Evolutionary conservation across 345 rosid species (phyloP).

Genomic region (Camelina neglecta): DNA sequence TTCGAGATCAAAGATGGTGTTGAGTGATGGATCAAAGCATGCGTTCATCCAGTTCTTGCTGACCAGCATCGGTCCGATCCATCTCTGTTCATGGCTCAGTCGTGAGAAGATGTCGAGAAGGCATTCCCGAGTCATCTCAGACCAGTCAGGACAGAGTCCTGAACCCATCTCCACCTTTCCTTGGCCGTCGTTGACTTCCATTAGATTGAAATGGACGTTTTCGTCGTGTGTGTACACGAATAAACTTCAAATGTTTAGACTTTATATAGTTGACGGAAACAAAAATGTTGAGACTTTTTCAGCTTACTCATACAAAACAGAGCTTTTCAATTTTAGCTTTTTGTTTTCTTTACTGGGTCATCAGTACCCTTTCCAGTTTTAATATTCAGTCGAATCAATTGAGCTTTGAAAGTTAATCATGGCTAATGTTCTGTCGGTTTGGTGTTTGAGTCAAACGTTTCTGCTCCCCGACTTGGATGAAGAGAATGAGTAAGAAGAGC

Average conservation of each 20-base stretch:
- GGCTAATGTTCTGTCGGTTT: not conserved
- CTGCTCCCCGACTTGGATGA: not conserved
- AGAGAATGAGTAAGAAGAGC: not conserved
- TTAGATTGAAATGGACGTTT: not conserved
- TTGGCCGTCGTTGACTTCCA: constrained; percentile 16
- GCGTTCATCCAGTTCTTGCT: constrained; percentile 72
- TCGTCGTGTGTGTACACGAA: not conserved
- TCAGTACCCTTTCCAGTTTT: not conserved
- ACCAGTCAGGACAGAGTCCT: constrained; percentile 53
- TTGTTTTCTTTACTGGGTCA: not conserved
- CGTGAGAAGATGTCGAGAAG: constrained; percentile 69
- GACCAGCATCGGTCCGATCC: constrained; percentile 70
- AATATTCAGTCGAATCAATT: not conserved
- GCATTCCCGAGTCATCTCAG: constrained; percentile 72
- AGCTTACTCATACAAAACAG: not conserved
- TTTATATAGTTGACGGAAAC: not conserved
- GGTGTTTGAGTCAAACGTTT: not conserved
- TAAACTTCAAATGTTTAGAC: not conserved
- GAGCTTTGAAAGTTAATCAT: not conserved
- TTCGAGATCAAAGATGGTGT: constrained; percentile 64
- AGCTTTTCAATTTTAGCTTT: not conserved
- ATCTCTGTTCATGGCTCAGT: constrained; percentile 60
- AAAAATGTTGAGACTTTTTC: not conserved
- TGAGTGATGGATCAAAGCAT: constrained; percentile 64
- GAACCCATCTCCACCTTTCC: constrained; percentile 28